Conservation (phyloP, 495 filamentous ascomycete genomes). For the Stereocaulon alpinum region DNA sequence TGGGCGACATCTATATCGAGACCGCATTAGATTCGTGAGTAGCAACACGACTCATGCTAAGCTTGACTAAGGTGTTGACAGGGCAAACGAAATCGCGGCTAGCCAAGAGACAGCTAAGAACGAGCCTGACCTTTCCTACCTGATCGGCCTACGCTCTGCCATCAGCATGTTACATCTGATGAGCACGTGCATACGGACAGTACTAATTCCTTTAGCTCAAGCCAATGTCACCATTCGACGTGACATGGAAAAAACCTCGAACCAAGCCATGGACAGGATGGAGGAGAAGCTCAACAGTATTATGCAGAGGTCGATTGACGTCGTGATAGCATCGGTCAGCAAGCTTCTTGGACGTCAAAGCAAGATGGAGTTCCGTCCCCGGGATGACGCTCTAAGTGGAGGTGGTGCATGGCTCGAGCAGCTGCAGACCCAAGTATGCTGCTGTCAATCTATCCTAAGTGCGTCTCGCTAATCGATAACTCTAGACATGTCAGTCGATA, state of each 20-base stretch:
- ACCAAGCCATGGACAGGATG: conserved; percentile 57
- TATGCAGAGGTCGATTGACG: conserved; percentile 77
- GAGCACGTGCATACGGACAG: conserved; percentile 77
- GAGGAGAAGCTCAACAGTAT: conserved; percentile 84
- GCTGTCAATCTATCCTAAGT: neutral
- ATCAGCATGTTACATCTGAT: conserved; percentile 89
- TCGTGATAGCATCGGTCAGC: conserved; percentile 64
- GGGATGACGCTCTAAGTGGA: conserved; percentile 62
- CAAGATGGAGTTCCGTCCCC: conserved; percentile 86
- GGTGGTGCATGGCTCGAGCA: conserved; percentile 53
- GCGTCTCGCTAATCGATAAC: conserved; percentile 5
- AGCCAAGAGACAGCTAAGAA: conserved; percentile 65
- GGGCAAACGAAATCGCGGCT: conserved; percentile 58
- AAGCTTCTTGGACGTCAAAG: conserved; percentile 71
- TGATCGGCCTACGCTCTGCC: conserved; percentile 64
- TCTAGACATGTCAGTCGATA: conserved; percentile 62
- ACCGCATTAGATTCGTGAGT: conserved; percentile 73
- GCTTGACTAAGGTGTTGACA: conserved; percentile 11
- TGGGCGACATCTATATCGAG: conserved; percentile 92
- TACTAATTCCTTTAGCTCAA: conserved; percentile 80
- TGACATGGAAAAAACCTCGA: conserved; percentile 80
- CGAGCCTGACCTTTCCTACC: conserved; percentile 82
- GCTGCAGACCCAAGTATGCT: conserved; percentile 62
- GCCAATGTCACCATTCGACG: conserved; percentile 81
- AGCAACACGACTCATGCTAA: neutral